Conservation (phyloP, 352 stramenopile genomes). For the Elongisporangium undulatum region DNA sequence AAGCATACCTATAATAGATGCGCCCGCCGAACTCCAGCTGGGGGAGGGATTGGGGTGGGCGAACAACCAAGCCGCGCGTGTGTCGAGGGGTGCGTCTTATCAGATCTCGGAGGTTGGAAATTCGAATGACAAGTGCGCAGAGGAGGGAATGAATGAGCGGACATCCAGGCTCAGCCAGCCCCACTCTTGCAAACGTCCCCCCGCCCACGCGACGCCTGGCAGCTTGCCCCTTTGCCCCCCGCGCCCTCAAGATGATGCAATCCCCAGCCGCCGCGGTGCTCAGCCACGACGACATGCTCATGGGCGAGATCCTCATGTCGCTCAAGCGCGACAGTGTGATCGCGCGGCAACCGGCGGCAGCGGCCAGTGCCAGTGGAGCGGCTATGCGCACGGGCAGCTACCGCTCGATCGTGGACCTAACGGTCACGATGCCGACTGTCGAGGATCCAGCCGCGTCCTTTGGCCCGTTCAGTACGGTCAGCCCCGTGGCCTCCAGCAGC, state of each 20-base stretch:
- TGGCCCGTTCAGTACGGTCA: slow-evolving; percentile 31
- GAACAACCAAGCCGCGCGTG: too few species aligned
- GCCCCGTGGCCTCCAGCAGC: slow-evolving; percentile 35
- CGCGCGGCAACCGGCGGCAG: slow-evolving; percentile 1
- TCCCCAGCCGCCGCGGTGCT: slow-evolving; percentile 8
- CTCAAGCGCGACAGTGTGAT: slow-evolving; percentile 48
- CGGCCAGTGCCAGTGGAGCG: slow-evolving; percentile 9
- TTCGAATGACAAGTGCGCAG: slow-evolving; percentile 15
- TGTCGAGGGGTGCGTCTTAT: slow-evolving; percentile 2
- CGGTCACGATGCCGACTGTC: slow-evolving; percentile 25
- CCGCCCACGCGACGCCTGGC: neutral
- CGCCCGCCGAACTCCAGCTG: neutral
- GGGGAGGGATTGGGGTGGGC: slow-evolving; percentile 7
- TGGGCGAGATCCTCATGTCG: slow-evolving; percentile 78
- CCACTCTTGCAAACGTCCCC: slow-evolving; percentile 1
- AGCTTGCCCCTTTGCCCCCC: neutral
- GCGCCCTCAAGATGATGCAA: slow-evolving; percentile 10
- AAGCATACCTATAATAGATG: neutral
- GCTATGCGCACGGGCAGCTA: slow-evolving; percentile 16
- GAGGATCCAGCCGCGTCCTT: slow-evolving; percentile 15
- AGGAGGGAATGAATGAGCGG: slow-evolving; percentile 2
- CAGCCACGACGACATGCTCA: slow-evolving; percentile 61
- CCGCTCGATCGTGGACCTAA: slow-evolving; percentile 44
- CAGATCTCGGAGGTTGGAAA: slow-evolving; percentile 18
- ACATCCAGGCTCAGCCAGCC: slow-evolving; percentile 1